A percentile compares a stretch with the other conserved stretches of the same genome.
Conservation (phyloP, 192 early-diverging fungal species). For the Allomyces javanicus region DNA sequence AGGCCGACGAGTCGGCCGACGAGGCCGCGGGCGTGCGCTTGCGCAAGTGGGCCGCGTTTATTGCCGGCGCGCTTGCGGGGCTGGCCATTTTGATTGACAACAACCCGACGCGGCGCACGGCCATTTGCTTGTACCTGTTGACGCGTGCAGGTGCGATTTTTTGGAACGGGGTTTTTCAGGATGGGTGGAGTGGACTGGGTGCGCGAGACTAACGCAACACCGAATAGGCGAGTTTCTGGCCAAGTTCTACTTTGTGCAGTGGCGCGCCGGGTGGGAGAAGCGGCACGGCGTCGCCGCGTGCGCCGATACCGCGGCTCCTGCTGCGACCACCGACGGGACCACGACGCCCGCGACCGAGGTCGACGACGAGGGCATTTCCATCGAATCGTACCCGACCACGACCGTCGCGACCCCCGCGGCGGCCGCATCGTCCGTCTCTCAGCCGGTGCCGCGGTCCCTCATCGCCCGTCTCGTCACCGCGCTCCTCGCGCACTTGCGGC, state of each 20-base stretch:
- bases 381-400: no score
- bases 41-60: slow-evolving; percentile 22
- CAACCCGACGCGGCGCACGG: slow-evolving; percentile 30
- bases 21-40: slow-evolving; percentile 26
- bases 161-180: no score
- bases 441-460: no score
- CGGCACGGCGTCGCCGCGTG: not conserved
- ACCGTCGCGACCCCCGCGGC: no score
- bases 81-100: slow-evolving; percentile 38
- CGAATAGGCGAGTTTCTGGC: not conserved
- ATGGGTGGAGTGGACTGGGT: no score
- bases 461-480: no score
- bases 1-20: not conserved
- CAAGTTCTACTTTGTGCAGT: not conserved
- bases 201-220: no score
- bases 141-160: slow-evolving; percentile 19
- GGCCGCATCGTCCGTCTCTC: no score
- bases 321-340: no score
- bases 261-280: not conserved
- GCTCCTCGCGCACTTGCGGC: no score
- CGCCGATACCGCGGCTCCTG: not conserved
- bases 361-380: no score
- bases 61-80: slow-evolving; percentile 41
- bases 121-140: slow-evolving; percentile 41
- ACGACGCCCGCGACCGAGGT: no score